These are phyloP conservation scores for Aspergillus ellipticus DNA, from an alignment of 495 filamentous ascomycete genomes.

Conservation along the genomic window DNA sequence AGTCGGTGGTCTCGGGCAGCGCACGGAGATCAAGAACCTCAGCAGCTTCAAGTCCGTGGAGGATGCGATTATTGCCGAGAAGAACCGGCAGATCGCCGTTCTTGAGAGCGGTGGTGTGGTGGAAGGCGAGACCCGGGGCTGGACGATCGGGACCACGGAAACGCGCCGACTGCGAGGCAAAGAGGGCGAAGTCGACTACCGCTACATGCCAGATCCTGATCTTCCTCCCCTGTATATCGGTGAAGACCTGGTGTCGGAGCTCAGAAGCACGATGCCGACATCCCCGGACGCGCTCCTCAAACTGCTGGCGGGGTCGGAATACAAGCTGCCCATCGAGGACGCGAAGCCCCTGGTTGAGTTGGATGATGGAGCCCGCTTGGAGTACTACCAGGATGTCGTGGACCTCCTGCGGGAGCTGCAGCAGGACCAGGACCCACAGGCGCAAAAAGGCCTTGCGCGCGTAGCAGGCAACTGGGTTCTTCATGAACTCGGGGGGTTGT, in stretches of 20 bases:
- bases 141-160: slow-evolving; percentile 76
- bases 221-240: slow-evolving; percentile 75
- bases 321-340: slow-evolving; percentile 75
- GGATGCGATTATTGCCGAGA: slow-evolving; percentile 87
- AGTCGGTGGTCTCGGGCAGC: slow-evolving; percentile 65
- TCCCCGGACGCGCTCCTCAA: slow-evolving; percentile 67
- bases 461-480: slow-evolving; percentile 70
- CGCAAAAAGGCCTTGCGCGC: slow-evolving; percentile 27
- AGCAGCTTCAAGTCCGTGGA: slow-evolving; percentile 92
- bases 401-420: slow-evolving; percentile 46
- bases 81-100: slow-evolving; percentile 78
- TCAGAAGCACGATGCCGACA: slow-evolving; percentile 57
- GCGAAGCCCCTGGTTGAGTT: slow-evolving; percentile 75
- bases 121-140: slow-evolving; percentile 87
- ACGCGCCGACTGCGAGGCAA: slow-evolving; percentile 78
- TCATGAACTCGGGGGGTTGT: slow-evolving; percentile 80
- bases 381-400: slow-evolving; percentile 78
- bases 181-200: slow-evolving; percentile 95
- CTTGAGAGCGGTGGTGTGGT: slow-evolving; percentile 75
- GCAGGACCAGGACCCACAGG: slow-evolving; percentile 24
- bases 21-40: slow-evolving; percentile 97
- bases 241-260: slow-evolving; percentile 59
- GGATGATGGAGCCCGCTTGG: slow-evolving; percentile 74
- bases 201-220: slow-evolving; percentile 98
- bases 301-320: slow-evolving; percentile 50